Percentiles rank a stretch among this genome's conserved stretches.
Evolutionary conservation across 176 grass and related monocot genomes (phyloP).

Genomic region (Dactylis glomerata): DNA sequence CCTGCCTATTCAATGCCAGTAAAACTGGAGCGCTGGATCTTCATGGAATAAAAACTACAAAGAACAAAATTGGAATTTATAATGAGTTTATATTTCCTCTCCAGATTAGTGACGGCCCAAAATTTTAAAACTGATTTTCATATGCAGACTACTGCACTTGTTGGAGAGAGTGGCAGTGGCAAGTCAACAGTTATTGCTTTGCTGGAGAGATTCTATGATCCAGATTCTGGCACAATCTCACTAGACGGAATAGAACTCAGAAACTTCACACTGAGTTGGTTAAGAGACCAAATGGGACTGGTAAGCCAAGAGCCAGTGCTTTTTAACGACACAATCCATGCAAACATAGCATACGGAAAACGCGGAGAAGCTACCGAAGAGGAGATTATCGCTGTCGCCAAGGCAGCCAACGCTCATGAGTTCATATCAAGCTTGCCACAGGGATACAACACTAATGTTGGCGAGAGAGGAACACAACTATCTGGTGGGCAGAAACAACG

Average conservation of each 20-base stretch:
- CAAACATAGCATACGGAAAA: slow-evolving; percentile 53
- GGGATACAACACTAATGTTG: slow-evolving; percentile 43
- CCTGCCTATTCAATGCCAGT: neutral
- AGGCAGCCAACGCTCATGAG: slow-evolving; percentile 40
- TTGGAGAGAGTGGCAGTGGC: slow-evolving; percentile 72
- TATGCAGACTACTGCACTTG: slow-evolving; percentile 56
- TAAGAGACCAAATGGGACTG: slow-evolving; percentile 62
- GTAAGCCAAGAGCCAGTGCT: slow-evolving; percentile 63
- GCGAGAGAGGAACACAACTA: slow-evolving; percentile 46
- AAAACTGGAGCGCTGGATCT: neutral
- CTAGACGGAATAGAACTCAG: slow-evolving; percentile 45
- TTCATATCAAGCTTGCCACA: slow-evolving; percentile 48
- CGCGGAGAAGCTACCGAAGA: slow-evolving; percentile 40
- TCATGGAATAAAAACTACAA: neutral
- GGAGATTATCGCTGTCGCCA: slow-evolving; percentile 31
- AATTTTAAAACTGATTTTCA: slow-evolving; percentile 4
- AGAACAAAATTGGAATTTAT: neutral
- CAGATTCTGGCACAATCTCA: slow-evolving; percentile 49
- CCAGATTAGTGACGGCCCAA: neutral
- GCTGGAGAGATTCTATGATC: slow-evolving; percentile 63
- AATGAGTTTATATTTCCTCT: neutral
- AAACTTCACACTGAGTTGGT: slow-evolving; percentile 43
- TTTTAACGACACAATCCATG: slow-evolving; percentile 52
- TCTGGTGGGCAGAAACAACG: slow-evolving; percentile 68
- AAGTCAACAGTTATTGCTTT: slow-evolving; percentile 71